Percentiles rank a stretch among this genome's conserved stretches.
Evolutionary conservation across 2,329 filamentous ascomycete genomes (phyloP).

Genomic region (Zalaria obscura): DNA sequence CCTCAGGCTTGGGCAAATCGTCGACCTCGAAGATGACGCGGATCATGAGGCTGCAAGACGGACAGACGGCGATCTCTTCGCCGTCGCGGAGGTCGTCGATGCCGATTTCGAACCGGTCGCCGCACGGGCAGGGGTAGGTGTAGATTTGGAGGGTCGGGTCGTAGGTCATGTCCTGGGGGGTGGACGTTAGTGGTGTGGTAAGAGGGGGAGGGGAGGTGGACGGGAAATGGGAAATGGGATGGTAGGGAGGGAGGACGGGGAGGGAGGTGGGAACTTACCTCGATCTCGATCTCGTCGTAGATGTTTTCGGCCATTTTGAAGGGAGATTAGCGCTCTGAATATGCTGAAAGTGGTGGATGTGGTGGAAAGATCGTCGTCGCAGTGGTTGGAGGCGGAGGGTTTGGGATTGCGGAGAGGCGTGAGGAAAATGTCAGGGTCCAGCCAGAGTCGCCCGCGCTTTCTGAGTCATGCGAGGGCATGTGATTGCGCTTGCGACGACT

Average conservation of each 20-base stretch:
- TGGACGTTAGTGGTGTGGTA: not conserved
- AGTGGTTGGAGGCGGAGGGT: too few relatives aligned
- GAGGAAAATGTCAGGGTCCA: too few relatives aligned
- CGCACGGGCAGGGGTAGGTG: constrained; percentile 92
- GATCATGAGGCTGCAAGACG: constrained; percentile 95
- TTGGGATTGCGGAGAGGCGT: too few relatives aligned
- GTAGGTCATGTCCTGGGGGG: constrained; percentile 88
- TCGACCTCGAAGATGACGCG: constrained; percentile 74
- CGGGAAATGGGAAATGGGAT: not conserved
- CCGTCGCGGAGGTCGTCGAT: constrained; percentile 76
- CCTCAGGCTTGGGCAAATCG: constrained; percentile 35
- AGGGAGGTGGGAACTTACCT: constrained; percentile 25
- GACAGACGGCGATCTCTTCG: constrained; percentile 90
- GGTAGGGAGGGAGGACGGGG: not conserved
- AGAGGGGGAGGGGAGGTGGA: not conserved
- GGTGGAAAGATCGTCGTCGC: too few relatives aligned
- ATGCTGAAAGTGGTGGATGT: too few relatives aligned
- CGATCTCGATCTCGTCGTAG: constrained; percentile 97
- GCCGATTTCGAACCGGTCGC: constrained; percentile 86
- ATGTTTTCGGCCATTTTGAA: constrained; percentile 32
- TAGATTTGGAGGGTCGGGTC: constrained; percentile 74
- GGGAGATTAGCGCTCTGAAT: too few relatives aligned
- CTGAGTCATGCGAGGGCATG: too few relatives aligned
- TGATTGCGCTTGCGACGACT: too few relatives aligned
- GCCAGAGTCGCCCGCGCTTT: too few relatives aligned